These are phyloP conservation scores for Mallotus repandus DNA, from an alignment of 441 rosid species.

Conservation along the genomic window DNA sequence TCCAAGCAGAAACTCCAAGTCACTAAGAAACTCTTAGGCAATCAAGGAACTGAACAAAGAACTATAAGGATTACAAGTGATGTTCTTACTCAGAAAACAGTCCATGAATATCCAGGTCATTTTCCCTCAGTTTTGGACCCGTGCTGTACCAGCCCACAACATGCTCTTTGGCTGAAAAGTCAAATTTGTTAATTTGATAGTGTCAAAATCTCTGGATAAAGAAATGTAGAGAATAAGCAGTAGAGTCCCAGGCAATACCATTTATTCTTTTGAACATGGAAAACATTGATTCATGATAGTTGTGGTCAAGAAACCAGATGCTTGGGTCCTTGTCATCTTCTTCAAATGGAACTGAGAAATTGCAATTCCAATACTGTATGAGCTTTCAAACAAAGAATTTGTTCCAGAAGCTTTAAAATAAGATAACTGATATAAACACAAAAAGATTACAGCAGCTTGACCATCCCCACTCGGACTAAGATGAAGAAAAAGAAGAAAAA, in stretches of 20 bases:
- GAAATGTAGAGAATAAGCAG: not conserved
- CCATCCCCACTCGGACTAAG: not conserved
- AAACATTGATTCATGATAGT: constrained; percentile 83
- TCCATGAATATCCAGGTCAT: constrained; percentile 73
- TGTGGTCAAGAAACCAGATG: constrained; percentile 90
- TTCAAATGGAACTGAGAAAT: constrained; percentile 75
- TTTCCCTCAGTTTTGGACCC: constrained; percentile 80
- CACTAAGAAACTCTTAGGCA: not conserved
- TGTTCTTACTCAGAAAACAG: constrained; percentile 53
- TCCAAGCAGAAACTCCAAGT: not conserved
- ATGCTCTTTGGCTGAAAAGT: constrained; percentile 79
- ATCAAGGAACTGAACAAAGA: not conserved
- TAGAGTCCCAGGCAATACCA: constrained; percentile 35
- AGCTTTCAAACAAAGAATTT: constrained; percentile 14
- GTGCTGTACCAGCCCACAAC: constrained; percentile 96
- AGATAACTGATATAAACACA: not conserved
- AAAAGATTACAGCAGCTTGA: not conserved
- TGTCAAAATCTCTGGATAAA: constrained; percentile 1
- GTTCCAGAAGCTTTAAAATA: not conserved
- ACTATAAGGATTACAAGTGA: not conserved
- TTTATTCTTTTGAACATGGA: constrained; percentile 91
- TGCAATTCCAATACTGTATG: constrained; percentile 18
- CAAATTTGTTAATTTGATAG: not conserved
- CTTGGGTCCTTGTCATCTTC: constrained; percentile 83
- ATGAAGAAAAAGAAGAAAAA: too few relatives aligned